Base-by-base conservation (phyloP, 805 yeast species). In the Metschnikowia peoriensis region DNA sequence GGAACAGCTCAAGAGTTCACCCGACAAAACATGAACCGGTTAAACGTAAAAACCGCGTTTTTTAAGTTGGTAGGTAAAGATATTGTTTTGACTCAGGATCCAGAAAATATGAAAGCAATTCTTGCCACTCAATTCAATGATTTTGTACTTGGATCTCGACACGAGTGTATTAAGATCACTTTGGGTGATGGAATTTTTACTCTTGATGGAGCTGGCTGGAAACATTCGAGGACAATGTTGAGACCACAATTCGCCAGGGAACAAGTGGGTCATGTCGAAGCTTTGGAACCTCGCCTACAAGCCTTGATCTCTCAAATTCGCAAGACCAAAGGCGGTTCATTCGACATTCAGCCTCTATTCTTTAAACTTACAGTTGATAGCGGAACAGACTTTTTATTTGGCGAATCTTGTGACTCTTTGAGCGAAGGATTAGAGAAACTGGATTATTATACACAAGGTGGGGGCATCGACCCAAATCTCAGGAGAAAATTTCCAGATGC, bases 161-260 rank as follows among this genome's bases (percentile, higher is more conserved):
- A 62, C 47, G 49, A 59, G 35, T 60, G 59, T 38, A 54, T 64
- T 46, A 44, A 44, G 39, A 59, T 66, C 7, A 56, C 60, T 38
- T 55, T 65, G 45, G 68, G 68, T 14, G 67, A 64, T 41, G 68
- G 68, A 2, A 64, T 65, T 41, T 65, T 65, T 52, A 65, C 68
- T 7, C 56, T 65, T 45, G 68, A 65, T 41, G 68, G 68, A 10
- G 61, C 57, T 10, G 68, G 67, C 2, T 65, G 68, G 68, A 65
- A 65, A 49, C 68, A 65, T 44, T 60, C 66, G 7, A 52, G 68
- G 41, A 60, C 67, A 7, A 59, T 65, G 68, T 62, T 65, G 59
- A 56, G 68, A 41, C 68, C 68, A 9, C 66, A 64, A 43, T 65
- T 65, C 54, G 61, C 67, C 12, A 55, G 66, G 46, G 68, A 65